These are phyloP conservation scores for Salvia rosmarinus DNA, from an alignment of 257 asterid genomes.

Conservation along the genomic window DNA sequence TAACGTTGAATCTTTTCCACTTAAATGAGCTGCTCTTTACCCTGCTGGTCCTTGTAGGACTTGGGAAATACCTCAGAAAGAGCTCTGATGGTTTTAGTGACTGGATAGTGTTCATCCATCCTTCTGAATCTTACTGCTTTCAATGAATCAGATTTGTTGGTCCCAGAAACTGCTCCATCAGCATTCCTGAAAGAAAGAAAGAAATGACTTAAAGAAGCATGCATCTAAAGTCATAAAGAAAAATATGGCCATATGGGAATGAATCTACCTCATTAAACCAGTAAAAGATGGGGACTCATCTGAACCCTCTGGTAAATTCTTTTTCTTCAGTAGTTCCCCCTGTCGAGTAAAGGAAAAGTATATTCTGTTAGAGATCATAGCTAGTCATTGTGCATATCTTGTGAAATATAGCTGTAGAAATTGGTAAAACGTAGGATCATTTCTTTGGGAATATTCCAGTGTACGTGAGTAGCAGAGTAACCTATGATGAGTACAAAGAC, in stretches of 20 bases:
- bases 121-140: constrained; percentile 66
- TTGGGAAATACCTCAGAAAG: too few relatives aligned
- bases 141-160: constrained; percentile 50
- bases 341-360: constrained; percentile 31
- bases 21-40: too few relatives aligned
- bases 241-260: not conserved
- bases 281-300: constrained; percentile 52
- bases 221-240: constrained; percentile 1
- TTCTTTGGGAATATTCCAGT: not conserved
- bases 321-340: constrained; percentile 84
- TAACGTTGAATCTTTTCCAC: too few relatives aligned
- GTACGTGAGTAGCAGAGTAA: constrained; percentile 2
- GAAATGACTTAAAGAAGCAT: constrained; percentile 20
- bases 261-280: constrained; percentile 49
- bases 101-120: constrained; percentile 66
- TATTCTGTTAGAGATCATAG: constrained; percentile 8
- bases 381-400: not conserved
- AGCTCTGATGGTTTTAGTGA: constrained; percentile 66
- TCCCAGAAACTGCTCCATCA: constrained; percentile 50
- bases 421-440: not conserved
- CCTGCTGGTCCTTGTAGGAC: too few relatives aligned
- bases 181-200: constrained; percentile 47
- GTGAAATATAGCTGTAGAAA: not conserved
- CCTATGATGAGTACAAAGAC: not conserved
- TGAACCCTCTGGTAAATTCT: constrained; percentile 44